Evolutionary conservation across 1,284 basidiomycete species (phyloP).

Genomic region (Rhodotorula sp.): DNA sequence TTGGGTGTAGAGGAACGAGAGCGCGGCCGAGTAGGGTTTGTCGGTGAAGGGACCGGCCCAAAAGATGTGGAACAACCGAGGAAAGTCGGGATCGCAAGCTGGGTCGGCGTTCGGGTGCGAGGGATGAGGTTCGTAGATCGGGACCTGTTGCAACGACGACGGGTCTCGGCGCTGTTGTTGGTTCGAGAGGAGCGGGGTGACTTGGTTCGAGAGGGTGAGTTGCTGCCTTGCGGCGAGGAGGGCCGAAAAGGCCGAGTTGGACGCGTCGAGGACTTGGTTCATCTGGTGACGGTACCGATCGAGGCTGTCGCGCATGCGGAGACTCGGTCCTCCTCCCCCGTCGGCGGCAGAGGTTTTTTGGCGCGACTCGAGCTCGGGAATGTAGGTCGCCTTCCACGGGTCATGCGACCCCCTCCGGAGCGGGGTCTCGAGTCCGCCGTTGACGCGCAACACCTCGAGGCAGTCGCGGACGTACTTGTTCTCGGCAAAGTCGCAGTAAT

Average conservation of each 20-base stretch:
- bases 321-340: conserved; percentile 1
- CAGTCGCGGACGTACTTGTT: conserved; percentile 74
- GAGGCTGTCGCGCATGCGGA: conserved; percentile 5
- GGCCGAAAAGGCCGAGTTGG: conserved; percentile 17
- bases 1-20: conserved; percentile 77
- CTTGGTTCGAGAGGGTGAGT: conserved; percentile 26
- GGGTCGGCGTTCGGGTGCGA: conserved; percentile 48
- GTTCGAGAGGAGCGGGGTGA: conserved; percentile 2
- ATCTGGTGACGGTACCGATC: conserved; percentile 27
- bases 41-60: conserved; percentile 81
- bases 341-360: too few species aligned
- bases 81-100: conserved; percentile 66
- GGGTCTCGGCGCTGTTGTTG: conserved; percentile 16
- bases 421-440: conserved; percentile 53
- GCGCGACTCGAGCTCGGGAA: conserved; percentile 5
- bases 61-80: conserved; percentile 78
- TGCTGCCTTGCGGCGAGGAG: conserved; percentile 29
- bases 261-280: conserved; percentile 21
- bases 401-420: conserved; percentile 50
- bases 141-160: background rate
- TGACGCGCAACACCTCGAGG: conserved; percentile 64
- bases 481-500: conserved; percentile 79
- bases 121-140: conserved; percentile 45
- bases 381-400: conserved; percentile 53
- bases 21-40: conserved; percentile 73